A percentile compares a stretch with the other conserved stretches of the same genome.
Evolutionary conservation across 2,329 filamentous ascomycete species (phyloP).

Genomic region (Verticillium longisporum): DNA sequence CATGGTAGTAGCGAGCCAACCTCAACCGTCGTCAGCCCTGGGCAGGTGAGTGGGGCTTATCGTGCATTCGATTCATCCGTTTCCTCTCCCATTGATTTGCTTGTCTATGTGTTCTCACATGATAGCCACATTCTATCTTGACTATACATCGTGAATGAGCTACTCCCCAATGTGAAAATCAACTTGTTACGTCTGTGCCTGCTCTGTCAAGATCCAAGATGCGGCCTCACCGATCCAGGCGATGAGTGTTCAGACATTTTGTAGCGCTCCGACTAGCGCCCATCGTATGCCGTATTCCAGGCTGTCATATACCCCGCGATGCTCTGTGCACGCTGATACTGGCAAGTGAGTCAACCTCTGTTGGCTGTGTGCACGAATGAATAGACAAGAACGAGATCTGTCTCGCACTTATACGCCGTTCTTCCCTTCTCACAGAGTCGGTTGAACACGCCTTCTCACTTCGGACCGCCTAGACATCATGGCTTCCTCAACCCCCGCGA

Average conservation of each 20-base stretch:
- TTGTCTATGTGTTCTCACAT: neutral
- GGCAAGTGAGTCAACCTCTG: neutral
- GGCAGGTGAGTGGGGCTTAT: neutral
- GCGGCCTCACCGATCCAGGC: too few relatives aligned
- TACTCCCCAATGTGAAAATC: too few relatives aligned
- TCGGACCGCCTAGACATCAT: neutral
- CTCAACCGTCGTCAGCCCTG: neutral
- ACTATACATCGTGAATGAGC: too few relatives aligned
- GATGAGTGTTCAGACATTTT: too few relatives aligned
- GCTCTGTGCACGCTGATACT: neutral
- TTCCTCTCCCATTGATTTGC: neutral
- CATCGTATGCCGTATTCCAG: neutral
- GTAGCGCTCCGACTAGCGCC: neutral
- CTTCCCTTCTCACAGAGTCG: neutral
- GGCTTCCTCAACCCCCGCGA: neutral
- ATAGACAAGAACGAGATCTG: neutral
- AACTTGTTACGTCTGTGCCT: too few relatives aligned
- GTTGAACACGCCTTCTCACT: neutral
- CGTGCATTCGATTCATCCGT: neutral
- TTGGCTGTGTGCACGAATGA: neutral
- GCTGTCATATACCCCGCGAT: neutral
- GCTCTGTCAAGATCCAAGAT: too few relatives aligned
- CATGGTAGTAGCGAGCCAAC: neutral
- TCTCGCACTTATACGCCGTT: neutral
- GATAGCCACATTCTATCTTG: too few relatives aligned